A percentile compares a stretch with the other conserved stretches of the same genome.
These are phyloP conservation scores for Phytophthora megakarya DNA, from an alignment of 352 stramenopile species.

Conservation along the genomic window DNA sequence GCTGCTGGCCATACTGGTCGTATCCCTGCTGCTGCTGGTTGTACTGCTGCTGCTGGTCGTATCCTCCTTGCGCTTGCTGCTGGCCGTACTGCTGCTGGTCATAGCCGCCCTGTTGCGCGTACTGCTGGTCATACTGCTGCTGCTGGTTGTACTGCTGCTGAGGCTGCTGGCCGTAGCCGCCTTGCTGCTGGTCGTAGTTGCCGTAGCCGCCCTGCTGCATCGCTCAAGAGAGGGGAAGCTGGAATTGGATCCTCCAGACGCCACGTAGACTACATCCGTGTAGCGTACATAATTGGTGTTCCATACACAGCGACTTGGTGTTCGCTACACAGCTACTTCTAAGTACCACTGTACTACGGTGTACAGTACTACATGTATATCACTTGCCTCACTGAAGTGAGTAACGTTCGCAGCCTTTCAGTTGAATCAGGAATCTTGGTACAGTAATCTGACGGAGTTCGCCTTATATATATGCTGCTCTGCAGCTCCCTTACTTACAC, in stretches of 20 bases:
- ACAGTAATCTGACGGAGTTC: too few relatives aligned
- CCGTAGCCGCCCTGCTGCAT: constrained; percentile 63
- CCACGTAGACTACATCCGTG: too few relatives aligned
- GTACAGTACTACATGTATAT: too few relatives aligned
- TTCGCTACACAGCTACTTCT: constrained; percentile 2
- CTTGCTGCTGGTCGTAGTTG: constrained; percentile 52
- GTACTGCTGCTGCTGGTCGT: constrained; percentile 30
- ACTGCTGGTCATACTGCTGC: constrained; percentile 36
- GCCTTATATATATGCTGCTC: constrained; percentile 30
- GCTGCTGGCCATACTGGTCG: constrained; percentile 31
- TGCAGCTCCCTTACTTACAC: constrained; percentile 22
- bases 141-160: constrained; percentile 45
- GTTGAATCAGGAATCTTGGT: not conserved
- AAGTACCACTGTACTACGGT: too few relatives aligned
- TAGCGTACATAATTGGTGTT: constrained; percentile 1
- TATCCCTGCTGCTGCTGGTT: constrained; percentile 28
- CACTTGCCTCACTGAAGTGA: not conserved
- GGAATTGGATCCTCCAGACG: constrained; percentile 21
- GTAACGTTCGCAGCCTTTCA: not conserved
- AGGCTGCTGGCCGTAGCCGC: constrained; percentile 40
- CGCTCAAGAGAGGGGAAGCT: constrained; percentile 10
- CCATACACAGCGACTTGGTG: constrained; percentile 10
- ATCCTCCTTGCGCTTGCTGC: constrained; percentile 20
- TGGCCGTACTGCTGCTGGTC: constrained; percentile 51
- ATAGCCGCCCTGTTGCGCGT: constrained; percentile 39